A percentile compares a stretch with the other conserved stretches of the same genome.
These are phyloP conservation scores for Gynostemma pentaphyllum DNA, from an alignment of 306 rosid genomes.

Conservation along the genomic window DNA sequence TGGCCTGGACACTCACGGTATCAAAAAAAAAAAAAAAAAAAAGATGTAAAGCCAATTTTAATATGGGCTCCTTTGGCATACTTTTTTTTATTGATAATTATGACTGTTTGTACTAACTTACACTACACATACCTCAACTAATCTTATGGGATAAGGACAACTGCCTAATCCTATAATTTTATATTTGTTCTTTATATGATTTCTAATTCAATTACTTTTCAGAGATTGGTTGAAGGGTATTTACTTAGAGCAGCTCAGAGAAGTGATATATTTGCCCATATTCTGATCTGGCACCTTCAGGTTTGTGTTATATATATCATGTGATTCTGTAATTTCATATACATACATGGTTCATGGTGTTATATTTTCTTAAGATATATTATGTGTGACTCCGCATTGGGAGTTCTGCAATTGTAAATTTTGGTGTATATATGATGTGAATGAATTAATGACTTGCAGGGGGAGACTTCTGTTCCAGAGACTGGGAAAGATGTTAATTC, in stretches of 20 bases:
- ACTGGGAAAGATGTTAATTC: constrained; percentile 46
- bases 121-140: no score
- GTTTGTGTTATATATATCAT: constrained; percentile 18
- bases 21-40: no score
- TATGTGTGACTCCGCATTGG: background rate
- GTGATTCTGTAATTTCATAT: background rate
- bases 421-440: constrained; percentile 7
- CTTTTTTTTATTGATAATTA: no score
- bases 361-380: background rate
- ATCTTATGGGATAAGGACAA: no score
- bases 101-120: no score
- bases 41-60: background rate
- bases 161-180: no score
- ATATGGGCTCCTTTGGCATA: background rate
- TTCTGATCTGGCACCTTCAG: constrained; percentile 96
- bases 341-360: background rate
- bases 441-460: constrained; percentile 49
- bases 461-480: constrained; percentile 63
- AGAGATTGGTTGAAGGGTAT: constrained; percentile 92
- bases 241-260: constrained; percentile 92
- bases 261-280: constrained; percentile 92
- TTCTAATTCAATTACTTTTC: constrained; percentile 24
- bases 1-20: no score
- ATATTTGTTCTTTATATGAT: constrained; percentile 10
- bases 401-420: background rate